phyloP scores from a whole-genome alignment of 176 grass and related monocot species.

The Triticum urartu region DNA sequence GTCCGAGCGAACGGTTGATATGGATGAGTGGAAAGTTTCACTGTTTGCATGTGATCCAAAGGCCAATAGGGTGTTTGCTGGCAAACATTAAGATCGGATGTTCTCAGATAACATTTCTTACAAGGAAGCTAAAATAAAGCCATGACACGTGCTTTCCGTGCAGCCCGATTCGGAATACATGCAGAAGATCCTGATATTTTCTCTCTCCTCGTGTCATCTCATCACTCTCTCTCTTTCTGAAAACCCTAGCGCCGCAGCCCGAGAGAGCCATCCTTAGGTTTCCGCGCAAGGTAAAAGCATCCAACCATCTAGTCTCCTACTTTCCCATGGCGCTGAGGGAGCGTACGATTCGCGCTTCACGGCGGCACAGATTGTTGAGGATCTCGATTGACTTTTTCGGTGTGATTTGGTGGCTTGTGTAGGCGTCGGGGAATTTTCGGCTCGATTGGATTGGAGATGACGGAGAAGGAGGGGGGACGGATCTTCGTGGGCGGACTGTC shows the following conservation, averaged over 20 bases:
- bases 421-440: slow-evolving; percentile 24
- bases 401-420: slow-evolving; percentile 13
- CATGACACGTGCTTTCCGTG: slow-evolving; percentile 9
- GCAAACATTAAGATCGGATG: no score
- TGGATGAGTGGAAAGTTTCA: no score
- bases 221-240: neutral
- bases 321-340: neutral
- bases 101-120: no score
- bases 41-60: no score
- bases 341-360: neutral
- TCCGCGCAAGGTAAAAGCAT: slow-evolving; percentile 26
- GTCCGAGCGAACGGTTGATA: no score
- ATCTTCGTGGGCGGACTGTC: slow-evolving; percentile 92
- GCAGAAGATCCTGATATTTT: neutral
- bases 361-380: neutral
- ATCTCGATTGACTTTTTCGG: neutral
- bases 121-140: neutral
- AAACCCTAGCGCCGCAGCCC: slow-evolving; percentile 44
- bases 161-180: neutral
- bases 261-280: slow-evolving; percentile 24
- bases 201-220: neutral
- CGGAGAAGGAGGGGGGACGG: slow-evolving; percentile 67
- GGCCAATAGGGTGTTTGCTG: no score
- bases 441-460: slow-evolving; percentile 43
- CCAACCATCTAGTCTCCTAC: neutral